A percentile compares a stretch with the other conserved stretches of the same genome.
Conservation (phyloP, 768 basidiomycete genomes). For the Kwoniella shandongensis region DNA sequence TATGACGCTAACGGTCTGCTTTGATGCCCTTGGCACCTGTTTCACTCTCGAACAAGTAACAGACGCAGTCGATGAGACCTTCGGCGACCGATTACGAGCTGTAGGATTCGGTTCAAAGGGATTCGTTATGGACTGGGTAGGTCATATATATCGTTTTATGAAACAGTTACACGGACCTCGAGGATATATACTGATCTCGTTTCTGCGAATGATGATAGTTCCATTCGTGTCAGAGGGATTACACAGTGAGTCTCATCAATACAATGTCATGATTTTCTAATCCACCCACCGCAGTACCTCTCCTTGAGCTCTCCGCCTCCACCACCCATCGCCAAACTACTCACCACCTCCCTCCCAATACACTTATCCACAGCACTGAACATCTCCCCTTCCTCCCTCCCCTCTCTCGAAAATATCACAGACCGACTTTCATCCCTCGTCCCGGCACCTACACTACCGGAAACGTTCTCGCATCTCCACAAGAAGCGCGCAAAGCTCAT, state of each 20-base stretch:
- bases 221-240: constrained; percentile 40
- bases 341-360: constrained; percentile 25
- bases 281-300: constrained; percentile 14
- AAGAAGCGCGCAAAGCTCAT: constrained; percentile 18
- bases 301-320: constrained; percentile 32
- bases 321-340: constrained; percentile 34
- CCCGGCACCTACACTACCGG: constrained; percentile 18
- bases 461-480: constrained; percentile 10
- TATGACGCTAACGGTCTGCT: constrained; percentile 33
- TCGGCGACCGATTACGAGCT: constrained; percentile 21
- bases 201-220: constrained; percentile 14
- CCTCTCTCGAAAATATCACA: constrained; percentile 18
- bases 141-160: not conserved
- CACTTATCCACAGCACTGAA: constrained; percentile 23
- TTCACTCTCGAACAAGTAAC: constrained; percentile 33
- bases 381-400: constrained; percentile 4
- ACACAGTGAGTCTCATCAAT: constrained; percentile 19
- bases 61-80: constrained; percentile 25
- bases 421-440: constrained; percentile 16
- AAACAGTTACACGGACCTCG: not conserved
- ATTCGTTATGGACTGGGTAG: constrained; percentile 33
- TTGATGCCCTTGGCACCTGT: constrained; percentile 40
- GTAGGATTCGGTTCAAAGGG: constrained; percentile 22
- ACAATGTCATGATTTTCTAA: not conserved
- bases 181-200: no score